These are phyloP conservation scores for Agarophyton chilense DNA, from an alignment of 23 red algal species.

Conservation along the genomic window DNA sequence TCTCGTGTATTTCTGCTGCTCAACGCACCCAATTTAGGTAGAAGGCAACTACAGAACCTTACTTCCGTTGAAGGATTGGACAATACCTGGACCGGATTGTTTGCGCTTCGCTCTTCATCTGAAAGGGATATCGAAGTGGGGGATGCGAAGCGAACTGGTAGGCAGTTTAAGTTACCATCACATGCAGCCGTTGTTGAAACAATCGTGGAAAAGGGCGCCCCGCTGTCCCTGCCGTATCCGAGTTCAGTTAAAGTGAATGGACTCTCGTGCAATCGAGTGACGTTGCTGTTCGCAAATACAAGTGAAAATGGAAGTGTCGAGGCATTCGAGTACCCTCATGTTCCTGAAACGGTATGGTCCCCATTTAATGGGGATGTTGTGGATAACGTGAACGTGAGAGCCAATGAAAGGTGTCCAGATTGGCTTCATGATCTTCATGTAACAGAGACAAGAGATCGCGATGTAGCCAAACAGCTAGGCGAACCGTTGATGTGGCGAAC, in stretches of 20 bases:
- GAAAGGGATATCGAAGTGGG: neutral
- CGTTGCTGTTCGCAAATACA: constrained; percentile 18
- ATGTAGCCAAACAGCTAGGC: neutral
- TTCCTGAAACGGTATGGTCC: neutral
- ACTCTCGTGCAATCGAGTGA: neutral
- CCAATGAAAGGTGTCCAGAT: constrained; percentile 46
- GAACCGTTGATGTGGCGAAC: constrained; percentile 49
- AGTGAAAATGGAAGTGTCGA: neutral
- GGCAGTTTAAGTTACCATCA: neutral
- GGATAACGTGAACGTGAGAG: neutral
- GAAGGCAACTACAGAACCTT: neutral
- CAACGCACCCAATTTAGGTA: neutral
- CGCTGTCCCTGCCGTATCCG: constrained; percentile 13
- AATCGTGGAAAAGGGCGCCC: neutral
- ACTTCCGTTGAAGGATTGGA: neutral
- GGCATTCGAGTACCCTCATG: constrained; percentile 12
- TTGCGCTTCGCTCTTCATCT: neutral
- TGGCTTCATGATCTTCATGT: constrained; percentile 65
- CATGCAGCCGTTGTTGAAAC: constrained; percentile 13
- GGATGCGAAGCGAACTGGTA: neutral
- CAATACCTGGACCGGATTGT: neutral
- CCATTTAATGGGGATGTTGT: neutral
- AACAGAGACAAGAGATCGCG: neutral
- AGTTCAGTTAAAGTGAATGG: constrained; percentile 25
- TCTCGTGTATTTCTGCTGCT: constrained; percentile 22